Percentiles rank a stretch among this genome's conserved stretches.
phyloP scores from a whole-genome alignment of 192 early-diverging fungal genomes.

The Rhizoclosmatium sp. region DNA sequence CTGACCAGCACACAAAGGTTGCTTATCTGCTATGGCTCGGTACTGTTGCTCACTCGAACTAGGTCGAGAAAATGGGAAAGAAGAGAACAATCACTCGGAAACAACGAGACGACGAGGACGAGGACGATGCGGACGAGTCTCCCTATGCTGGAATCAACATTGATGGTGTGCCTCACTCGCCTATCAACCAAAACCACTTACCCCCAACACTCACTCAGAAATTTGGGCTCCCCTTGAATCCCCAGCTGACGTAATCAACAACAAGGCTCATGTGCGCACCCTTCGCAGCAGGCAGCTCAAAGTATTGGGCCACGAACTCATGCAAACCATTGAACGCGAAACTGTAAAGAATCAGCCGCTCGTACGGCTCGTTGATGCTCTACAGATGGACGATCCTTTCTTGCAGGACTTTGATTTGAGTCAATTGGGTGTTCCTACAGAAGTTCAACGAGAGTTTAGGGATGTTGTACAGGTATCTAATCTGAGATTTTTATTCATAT shows the following conservation, averaged over 20 bases:
- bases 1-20: constrained; percentile 29
- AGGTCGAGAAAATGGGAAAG: constrained; percentile 39
- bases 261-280: constrained; percentile 60
- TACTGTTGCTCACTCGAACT: constrained; percentile 7
- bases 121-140: constrained; percentile 31
- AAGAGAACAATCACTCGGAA: constrained; percentile 21
- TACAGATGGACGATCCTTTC: constrained; percentile 39
- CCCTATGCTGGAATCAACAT: constrained; percentile 42
- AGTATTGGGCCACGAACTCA: constrained; percentile 59
- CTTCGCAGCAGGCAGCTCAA: constrained; percentile 66
- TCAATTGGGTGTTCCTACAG: constrained; percentile 28
- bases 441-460: constrained; percentile 36
- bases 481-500: background rate
- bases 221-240: constrained; percentile 60
- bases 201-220: constrained; percentile 14
- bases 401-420: constrained; percentile 30
- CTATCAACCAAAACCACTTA: background rate
- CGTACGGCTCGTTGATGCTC: constrained; percentile 29
- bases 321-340: constrained; percentile 74
- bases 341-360: constrained; percentile 44
- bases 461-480: constrained; percentile 37
- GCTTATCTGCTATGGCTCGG: background rate
- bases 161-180: constrained; percentile 24
- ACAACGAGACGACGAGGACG: background rate
- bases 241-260: constrained; percentile 64